phyloP scores from a whole-genome alignment of 768 basidiomycete genomes.

The Lentinula raphanica region DNA sequence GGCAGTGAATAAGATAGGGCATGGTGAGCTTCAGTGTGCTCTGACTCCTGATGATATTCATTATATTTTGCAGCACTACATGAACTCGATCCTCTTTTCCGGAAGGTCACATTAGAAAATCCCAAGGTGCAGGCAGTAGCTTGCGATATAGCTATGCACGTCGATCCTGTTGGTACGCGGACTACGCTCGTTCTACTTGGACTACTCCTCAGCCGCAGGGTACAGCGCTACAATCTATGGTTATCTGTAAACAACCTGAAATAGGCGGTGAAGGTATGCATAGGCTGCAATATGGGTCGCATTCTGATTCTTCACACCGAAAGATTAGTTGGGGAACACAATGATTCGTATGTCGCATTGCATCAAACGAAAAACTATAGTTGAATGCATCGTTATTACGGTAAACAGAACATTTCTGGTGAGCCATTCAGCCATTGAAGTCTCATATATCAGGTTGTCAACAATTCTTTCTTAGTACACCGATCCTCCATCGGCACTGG shows the following conservation, averaged over 20 bases:
- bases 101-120: slow-evolving; percentile 76
- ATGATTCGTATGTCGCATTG: slow-evolving; percentile 71
- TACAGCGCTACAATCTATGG: slow-evolving; percentile 85
- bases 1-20: slow-evolving; percentile 94
- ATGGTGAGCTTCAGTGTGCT: slow-evolving; percentile 42
- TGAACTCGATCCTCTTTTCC: slow-evolving; percentile 77
- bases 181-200: neutral
- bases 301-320: neutral
- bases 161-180: slow-evolving; percentile 71
- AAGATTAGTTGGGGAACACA: slow-evolving; percentile 75
- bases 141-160: slow-evolving; percentile 75
- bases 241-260: slow-evolving; percentile 90
- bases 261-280: slow-evolving; percentile 86
- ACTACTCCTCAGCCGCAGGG: neutral
- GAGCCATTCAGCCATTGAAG: slow-evolving; percentile 15
- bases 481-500: slow-evolving; percentile 84
- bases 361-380: no score
- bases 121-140: slow-evolving; percentile 63
- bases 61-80: slow-evolving; percentile 59
- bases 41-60: neutral
- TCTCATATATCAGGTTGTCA: neutral
- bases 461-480: slow-evolving; percentile 59
- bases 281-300: neutral
- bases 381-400: neutral
- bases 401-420: slow-evolving; percentile 66